Percentiles rank a stretch among this genome's conserved stretches.
Evolutionary conservation across 257 asterid genomes (phyloP).

Genomic region (Verbena officinalis): DNA sequence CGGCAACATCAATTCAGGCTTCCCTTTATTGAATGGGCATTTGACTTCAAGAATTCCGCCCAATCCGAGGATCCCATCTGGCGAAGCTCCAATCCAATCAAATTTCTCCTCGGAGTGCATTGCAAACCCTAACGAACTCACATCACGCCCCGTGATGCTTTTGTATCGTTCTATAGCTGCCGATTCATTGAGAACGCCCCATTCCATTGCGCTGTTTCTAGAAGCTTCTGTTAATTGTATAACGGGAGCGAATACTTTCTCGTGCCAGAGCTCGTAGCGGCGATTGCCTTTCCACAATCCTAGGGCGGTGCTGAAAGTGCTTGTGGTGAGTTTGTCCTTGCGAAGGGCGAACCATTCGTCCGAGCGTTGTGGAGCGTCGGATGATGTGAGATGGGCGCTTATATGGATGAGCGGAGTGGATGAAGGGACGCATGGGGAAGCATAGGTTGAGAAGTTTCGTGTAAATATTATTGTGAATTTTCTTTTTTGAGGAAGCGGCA

Average conservation of each 20-base stretch:
- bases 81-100: conserved; percentile 95
- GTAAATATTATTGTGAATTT: conserved; percentile 41
- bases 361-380: conserved; percentile 82
- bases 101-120: conserved; percentile 63
- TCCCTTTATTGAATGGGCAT: conserved; percentile 93
- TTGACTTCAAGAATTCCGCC: conserved; percentile 95
- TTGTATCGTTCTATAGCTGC: conserved; percentile 82
- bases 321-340: conserved; percentile 86
- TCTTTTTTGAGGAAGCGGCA: conserved; percentile 50
- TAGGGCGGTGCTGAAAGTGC: conserved; percentile 90
- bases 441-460: conserved; percentile 57
- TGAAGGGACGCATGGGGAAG: conserved; percentile 46
- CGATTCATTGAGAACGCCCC: conserved; percentile 90
- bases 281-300: conserved; percentile 97
- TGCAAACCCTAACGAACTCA: conserved; percentile 77
- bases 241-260: conserved; percentile 62
- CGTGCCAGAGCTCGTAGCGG: conserved; percentile 81
- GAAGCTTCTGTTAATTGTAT: conserved; percentile 36
- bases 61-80: conserved; percentile 79
- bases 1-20: conserved; percentile 77
- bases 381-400: conserved; percentile 49
- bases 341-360: conserved; percentile 98
- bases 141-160: conserved; percentile 83
- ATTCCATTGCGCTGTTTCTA: conserved; percentile 71
- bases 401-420: conserved; percentile 39